A percentile compares a stretch with the other conserved stretches of the same genome.
These are phyloP conservation scores for Pelargonium fulgidum DNA, from an alignment of 441 rosid species.

Conservation along the genomic window DNA sequence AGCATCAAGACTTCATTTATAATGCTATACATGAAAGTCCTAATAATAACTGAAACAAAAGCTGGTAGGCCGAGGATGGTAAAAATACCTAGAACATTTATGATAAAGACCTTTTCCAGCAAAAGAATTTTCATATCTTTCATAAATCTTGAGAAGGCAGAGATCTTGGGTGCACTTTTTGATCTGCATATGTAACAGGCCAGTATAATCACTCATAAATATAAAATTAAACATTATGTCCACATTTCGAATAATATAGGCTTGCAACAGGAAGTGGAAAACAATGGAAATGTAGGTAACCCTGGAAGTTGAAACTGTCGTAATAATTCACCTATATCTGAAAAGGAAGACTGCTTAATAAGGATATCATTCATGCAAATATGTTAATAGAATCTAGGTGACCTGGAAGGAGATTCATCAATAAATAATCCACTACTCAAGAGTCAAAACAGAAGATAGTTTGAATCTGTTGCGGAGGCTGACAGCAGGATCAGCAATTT, in stretches of 20 bases:
- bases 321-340: background rate
- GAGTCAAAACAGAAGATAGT: background rate
- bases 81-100: conserved; percentile 68
- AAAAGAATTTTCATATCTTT: conserved; percentile 64
- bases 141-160: conserved; percentile 45
- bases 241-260: background rate
- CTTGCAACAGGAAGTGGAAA: background rate
- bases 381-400: background rate
- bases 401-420: background rate
- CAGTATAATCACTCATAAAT: conserved; percentile 10
- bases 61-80: conserved; percentile 3
- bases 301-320: background rate
- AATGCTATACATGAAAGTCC: background rate
- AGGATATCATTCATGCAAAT: background rate
- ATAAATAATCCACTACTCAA: background rate
- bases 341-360: background rate
- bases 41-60: background rate
- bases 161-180: conserved; percentile 19
- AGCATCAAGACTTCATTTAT: background rate
- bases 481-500: background rate
- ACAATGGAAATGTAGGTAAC: background rate
- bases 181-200: conserved; percentile 30
- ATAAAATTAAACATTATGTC: background rate
- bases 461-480: background rate
- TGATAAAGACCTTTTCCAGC: conserved; percentile 60